phyloP scores from a whole-genome alignment of 768 basidiomycete species.

The Trametes cinnabarina region DNA sequence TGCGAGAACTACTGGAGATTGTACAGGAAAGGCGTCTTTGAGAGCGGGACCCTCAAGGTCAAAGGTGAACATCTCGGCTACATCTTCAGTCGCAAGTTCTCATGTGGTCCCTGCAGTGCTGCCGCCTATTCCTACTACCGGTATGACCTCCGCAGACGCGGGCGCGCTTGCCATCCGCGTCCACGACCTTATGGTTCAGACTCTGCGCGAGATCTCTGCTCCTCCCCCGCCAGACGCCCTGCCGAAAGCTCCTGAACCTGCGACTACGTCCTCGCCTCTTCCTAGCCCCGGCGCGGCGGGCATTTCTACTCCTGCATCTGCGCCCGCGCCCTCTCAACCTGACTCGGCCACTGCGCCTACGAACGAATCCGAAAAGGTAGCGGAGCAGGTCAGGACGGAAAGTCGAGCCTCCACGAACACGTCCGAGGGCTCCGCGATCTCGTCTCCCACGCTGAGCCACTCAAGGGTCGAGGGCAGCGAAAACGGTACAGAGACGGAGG shows the following conservation, averaged over 20 bases:
- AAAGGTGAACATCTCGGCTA: constrained; percentile 54
- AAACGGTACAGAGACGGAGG: constrained; percentile 72
- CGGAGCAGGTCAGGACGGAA: constrained; percentile 22
- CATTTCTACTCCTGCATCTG: not conserved
- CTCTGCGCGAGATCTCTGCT: constrained; percentile 75
- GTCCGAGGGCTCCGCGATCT: constrained; percentile 29
- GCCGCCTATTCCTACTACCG: constrained; percentile 80
- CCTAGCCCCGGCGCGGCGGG: not conserved
- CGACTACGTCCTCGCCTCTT: not conserved
- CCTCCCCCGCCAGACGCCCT: constrained; percentile 36
- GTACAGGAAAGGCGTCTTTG: constrained; percentile 77
- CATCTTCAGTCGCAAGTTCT: not conserved
- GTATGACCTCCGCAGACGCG: constrained; percentile 70
- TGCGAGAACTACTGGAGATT: constrained; percentile 91
- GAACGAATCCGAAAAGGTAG: not conserved
- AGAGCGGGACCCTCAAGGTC: constrained; percentile 73
- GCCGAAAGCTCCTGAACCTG: constrained; percentile 6
- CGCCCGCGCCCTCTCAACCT: constrained; percentile 7
- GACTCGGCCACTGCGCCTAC: not conserved
- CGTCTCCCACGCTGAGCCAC: constrained; percentile 19
- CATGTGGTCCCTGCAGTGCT: constrained; percentile 56
- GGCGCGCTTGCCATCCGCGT: constrained; percentile 62
- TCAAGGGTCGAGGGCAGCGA: constrained; percentile 53
- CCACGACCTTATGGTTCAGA: constrained; percentile 74
- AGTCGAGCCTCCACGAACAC: constrained; percentile 32